phyloP scores from a whole-genome alignment of 2,329 filamentous ascomycete species.

The Apiospora phragmitis region DNA sequence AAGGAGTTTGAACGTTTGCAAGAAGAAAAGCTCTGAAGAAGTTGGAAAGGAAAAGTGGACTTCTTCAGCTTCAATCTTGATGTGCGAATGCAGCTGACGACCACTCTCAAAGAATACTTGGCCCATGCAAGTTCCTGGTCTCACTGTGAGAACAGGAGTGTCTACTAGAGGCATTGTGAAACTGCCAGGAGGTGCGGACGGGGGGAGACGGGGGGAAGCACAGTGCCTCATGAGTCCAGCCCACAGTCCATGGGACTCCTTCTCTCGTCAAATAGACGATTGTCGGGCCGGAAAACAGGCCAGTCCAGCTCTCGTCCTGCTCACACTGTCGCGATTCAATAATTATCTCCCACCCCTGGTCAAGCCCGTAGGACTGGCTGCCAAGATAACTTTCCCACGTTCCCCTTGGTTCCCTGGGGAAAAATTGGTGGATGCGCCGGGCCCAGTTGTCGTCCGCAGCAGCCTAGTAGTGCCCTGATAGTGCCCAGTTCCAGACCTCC shows the following conservation, averaged over 20 bases:
- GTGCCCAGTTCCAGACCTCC: not conserved
- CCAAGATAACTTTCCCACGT: not conserved
- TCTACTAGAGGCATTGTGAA: not conserved
- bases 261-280: not conserved
- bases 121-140: not conserved
- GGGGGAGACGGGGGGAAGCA: not conserved
- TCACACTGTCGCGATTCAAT: not conserved
- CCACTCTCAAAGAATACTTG: not conserved
- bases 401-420: conserved; percentile 7
- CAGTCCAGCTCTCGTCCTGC: not conserved
- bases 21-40: not conserved
- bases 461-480: not conserved
- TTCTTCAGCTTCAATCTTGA: conserved; percentile 3
- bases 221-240: not conserved
- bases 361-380: not conserved
- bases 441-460: not conserved
- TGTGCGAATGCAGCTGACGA: not conserved
- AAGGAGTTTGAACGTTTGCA: not conserved
- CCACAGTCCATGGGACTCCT: not conserved
- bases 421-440: not conserved
- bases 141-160: not conserved
- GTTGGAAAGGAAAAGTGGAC: not conserved
- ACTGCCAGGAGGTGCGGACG: conserved; percentile 1
- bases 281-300: not conserved
- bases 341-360: not conserved